Conservation (phyloP, 2,329 filamentous ascomycete species). For the Alternaria brassicae region DNA sequence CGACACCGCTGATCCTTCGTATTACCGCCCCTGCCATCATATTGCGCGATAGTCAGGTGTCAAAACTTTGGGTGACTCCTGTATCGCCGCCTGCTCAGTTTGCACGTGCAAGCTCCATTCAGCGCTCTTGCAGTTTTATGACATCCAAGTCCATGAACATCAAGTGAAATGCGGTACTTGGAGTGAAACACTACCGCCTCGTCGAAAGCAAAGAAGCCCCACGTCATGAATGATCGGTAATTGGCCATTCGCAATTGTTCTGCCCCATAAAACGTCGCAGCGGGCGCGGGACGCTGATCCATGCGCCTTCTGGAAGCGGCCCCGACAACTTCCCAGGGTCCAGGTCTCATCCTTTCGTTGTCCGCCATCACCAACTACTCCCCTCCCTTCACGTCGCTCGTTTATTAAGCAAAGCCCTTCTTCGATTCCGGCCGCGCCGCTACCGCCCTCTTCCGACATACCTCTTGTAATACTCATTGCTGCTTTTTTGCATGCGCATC, state of each 20-base stretch:
- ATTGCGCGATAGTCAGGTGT: not conserved
- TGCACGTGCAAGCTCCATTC: not conserved
- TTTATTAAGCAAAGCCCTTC: slow-evolving; percentile 17
- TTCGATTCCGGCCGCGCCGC: slow-evolving; percentile 16
- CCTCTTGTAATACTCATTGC: slow-evolving; percentile 9
- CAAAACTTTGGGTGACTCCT: not conserved
- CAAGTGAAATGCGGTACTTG: not conserved
- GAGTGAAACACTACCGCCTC: not conserved
- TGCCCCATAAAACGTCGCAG: slow-evolving; percentile 14
- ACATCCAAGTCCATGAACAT: not conserved
- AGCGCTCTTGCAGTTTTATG: not conserved
- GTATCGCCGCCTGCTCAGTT: not conserved
- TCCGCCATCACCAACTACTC: not conserved
- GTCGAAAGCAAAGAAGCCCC: not conserved
- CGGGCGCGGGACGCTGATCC: slow-evolving; percentile 19
- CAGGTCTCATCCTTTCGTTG: slow-evolving; percentile 14
- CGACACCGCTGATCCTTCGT: not conserved
- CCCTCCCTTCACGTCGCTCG: slow-evolving; percentile 36
- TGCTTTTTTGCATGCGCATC: slow-evolving; percentile 39
- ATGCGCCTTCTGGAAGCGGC: slow-evolving; percentile 22
- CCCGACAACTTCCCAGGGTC: slow-evolving; percentile 13
- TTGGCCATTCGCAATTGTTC: slow-evolving; percentile 13
- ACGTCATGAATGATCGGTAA: slow-evolving; percentile 5
- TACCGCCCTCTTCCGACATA: slow-evolving; percentile 4
- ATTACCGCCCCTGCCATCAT: not conserved